Conservation (phyloP, 2,329 filamentous ascomycete species). For the Exophiala sp. region DNA sequence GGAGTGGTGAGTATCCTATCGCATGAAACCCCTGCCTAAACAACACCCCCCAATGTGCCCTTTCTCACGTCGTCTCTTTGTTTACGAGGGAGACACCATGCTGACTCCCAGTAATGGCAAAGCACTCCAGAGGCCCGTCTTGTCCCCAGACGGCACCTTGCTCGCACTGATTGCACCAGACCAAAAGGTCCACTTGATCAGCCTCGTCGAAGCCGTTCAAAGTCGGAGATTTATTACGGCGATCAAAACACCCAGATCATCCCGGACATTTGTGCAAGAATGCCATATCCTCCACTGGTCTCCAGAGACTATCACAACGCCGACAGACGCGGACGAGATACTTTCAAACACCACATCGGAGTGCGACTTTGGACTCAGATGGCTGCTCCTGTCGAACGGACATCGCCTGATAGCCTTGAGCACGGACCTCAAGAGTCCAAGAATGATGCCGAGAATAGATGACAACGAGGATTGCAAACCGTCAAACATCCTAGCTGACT, state of each 20-base stretch:
- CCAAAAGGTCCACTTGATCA: slow-evolving; percentile 15
- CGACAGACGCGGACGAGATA: slow-evolving; percentile 1
- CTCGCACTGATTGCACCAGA: slow-evolving; percentile 17
- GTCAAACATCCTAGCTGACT: slow-evolving; percentile 22
- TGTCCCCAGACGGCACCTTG: slow-evolving; percentile 20
- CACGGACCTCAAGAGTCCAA: slow-evolving; percentile 7
- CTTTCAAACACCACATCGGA: slow-evolving; percentile 11
- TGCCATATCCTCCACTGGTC: slow-evolving; percentile 22
- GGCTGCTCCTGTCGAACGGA: slow-evolving; percentile 20
- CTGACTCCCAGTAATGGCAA: slow-evolving; percentile 6
- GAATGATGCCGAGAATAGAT: not conserved
- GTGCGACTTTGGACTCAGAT: slow-evolving; percentile 9
- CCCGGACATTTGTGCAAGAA: slow-evolving; percentile 7
- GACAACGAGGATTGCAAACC: slow-evolving; percentile 2
- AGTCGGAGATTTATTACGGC: slow-evolving; percentile 10
- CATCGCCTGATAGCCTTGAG: slow-evolving; percentile 20
- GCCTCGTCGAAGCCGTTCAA: slow-evolving; percentile 11
- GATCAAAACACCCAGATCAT: slow-evolving; percentile 5
- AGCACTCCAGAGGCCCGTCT: slow-evolving; percentile 16
- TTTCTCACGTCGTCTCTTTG: no score
- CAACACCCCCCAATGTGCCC: no score
- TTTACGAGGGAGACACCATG: not conserved
- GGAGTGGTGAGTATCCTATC: no score
- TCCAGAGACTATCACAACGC: slow-evolving; percentile 8
- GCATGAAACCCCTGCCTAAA: no score